phyloP scores from a whole-genome alignment of 2,329 filamentous ascomycete species.

The Aspergillus sp. region DNA sequence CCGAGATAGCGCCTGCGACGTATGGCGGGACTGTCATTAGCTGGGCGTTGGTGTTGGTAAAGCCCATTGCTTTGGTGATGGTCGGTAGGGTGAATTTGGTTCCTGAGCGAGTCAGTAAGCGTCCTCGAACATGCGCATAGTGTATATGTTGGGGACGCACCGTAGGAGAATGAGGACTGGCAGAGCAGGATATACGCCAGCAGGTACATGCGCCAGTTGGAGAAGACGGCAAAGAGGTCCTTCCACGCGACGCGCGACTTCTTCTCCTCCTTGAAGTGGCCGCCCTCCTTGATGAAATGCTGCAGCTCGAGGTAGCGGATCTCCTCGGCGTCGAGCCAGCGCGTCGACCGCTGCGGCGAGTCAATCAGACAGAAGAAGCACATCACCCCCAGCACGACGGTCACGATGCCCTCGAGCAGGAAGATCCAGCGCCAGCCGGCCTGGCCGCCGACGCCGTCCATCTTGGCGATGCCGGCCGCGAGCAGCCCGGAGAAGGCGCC shows the following conservation, averaged over 20 bases:
- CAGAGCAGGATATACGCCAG: slow-evolving; percentile 10
- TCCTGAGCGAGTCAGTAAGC: neutral
- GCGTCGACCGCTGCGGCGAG: slow-evolving; percentile 34
- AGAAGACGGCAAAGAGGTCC: slow-evolving; percentile 5
- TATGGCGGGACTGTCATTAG: slow-evolving; percentile 71
- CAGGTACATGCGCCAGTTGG: slow-evolving; percentile 12
- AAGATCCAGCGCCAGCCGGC: slow-evolving; percentile 51
- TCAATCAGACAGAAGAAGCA: slow-evolving; percentile 36
- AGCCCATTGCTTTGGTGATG: slow-evolving; percentile 61
- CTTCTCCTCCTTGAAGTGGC: slow-evolving; percentile 7
- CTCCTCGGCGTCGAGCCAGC: slow-evolving; percentile 40
- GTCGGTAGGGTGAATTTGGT: slow-evolving; percentile 35
- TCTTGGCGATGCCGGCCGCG: slow-evolving; percentile 79
- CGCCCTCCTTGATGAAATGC: slow-evolving; percentile 11
- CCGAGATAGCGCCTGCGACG: slow-evolving; percentile 32
- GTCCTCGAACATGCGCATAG: neutral
- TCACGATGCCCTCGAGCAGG: slow-evolving; percentile 45
- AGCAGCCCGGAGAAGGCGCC: slow-evolving; percentile 82
- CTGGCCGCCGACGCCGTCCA: slow-evolving; percentile 62
- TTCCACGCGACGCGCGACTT: slow-evolving; percentile 8
- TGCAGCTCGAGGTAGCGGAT: slow-evolving; percentile 20
- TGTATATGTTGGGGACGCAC: neutral
- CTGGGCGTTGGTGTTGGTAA: slow-evolving; percentile 61
- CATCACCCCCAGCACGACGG: slow-evolving; percentile 21
- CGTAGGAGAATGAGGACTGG: slow-evolving; percentile 7